These are phyloP conservation scores for Amanita phalloides DNA, from an alignment of 768 basidiomycete species.

Conservation along the genomic window DNA sequence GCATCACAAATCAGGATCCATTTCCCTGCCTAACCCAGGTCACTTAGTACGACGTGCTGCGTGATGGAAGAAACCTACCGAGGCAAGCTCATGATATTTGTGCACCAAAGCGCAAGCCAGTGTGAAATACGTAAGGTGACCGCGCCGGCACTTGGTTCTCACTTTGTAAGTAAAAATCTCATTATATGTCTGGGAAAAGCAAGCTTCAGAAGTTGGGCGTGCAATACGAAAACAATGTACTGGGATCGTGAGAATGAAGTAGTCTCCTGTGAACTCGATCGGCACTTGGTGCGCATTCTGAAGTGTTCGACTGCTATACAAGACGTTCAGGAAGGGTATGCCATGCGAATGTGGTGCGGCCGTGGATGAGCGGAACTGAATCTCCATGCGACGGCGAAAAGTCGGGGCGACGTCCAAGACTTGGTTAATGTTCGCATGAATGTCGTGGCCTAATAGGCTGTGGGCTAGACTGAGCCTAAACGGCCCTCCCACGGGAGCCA, in stretches of 20 bases:
- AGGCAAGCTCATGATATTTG: background rate
- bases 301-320: background rate
- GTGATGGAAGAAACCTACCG: background rate
- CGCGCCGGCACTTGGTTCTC: background rate
- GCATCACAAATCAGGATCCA: background rate
- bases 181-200: too few relatives aligned
- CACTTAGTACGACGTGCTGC: background rate
- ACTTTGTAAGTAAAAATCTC: too few relatives aligned
- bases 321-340: background rate
- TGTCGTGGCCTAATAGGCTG: background rate
- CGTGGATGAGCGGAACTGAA: background rate
- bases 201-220: background rate
- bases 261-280: background rate
- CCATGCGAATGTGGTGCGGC: background rate
- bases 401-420: background rate
- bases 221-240: background rate
- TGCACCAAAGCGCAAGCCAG: background rate
- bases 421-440: background rate
- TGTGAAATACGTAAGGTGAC: background rate
- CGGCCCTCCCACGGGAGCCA: too few relatives aligned
- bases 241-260: background rate
- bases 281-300: background rate
- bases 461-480: background rate
- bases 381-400: background rate
- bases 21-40: background rate